Base-by-base conservation (phyloP, 2,329 filamentous ascomycete species). In the Epichloe sp. region DNA sequence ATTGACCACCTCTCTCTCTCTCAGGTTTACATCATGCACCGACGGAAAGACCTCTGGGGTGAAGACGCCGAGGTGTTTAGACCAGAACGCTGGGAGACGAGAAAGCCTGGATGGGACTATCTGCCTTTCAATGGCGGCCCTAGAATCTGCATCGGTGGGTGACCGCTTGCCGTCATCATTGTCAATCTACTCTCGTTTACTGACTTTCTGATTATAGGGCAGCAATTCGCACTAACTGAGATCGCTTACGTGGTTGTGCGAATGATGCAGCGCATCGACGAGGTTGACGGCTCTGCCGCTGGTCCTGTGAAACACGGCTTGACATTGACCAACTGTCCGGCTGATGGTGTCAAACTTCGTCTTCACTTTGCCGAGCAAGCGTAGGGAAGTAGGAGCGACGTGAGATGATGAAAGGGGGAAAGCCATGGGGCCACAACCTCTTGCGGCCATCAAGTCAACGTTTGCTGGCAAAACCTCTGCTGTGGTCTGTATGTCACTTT, bases 121-220 rank as follows among this genome's bases (percentile, higher is more conserved):
- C 55, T 73, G 5, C 71, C 71, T 2, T 75, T 75, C 56, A 73
- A 73, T 53, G 71, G 70, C 3, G 71, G 71, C 0, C 71, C 71
- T 3, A 59, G 71, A 19, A 71, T 72, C 31, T 74, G 71, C 54
- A 53, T 61, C 12, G 63, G 56, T 41, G 26, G 26, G 26, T 31
- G 8, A 10, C 8, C 8, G 26, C 8, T 31, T 31, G 26, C 26
- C 26, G 8, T 31, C 26, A 31, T 31, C 26, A 31, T 10, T 10
- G 26, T 10, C 26, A 10, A 10, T 31, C 8, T 10, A 10, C 8
- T 10, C 26, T 31, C 26, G 26, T 31, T 31, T 31, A 31, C 26
- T 31, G 8, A 31, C 26, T 4, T 10, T 31, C 8, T 10, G 8
- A 4, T 31, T 31, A 10, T 31, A 31, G 26, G 26, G 10, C 58